These are phyloP conservation scores for Pseudocercospora musae DNA, from an alignment of 2,329 filamentous ascomycete species.

Conservation along the genomic window DNA sequence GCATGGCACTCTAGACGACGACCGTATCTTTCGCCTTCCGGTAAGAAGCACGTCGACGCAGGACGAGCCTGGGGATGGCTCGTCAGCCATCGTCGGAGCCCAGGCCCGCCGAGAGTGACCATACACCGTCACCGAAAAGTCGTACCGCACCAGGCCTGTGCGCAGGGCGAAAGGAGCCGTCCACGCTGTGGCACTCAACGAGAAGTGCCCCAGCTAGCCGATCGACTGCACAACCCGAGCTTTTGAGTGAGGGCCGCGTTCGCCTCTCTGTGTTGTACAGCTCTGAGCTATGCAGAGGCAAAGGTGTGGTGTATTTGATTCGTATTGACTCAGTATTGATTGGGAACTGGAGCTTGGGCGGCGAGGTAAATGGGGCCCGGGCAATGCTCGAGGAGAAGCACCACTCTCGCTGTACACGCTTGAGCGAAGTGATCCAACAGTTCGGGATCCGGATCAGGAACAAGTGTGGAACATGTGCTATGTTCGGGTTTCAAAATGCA, in stretches of 20 bases:
- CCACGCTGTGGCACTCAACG: slow-evolving; percentile 3
- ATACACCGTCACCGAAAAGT: neutral
- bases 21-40: slow-evolving; percentile 3
- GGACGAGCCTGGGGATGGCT: neutral
- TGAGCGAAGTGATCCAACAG: neutral
- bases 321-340: too few relatives aligned
- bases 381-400: neutral
- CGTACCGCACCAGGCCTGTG: neutral
- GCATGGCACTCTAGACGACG: slow-evolving; percentile 7
- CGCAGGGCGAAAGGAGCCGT: neutral
- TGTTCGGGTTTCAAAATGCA: slow-evolving; percentile 1
- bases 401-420: neutral
- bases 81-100: slow-evolving; percentile 5
- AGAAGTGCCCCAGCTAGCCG: too few relatives aligned
- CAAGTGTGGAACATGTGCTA: slow-evolving; percentile 1
- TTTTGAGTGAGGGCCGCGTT: too few relatives aligned
- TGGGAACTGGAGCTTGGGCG: too few relatives aligned
- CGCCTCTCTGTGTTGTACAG: too few relatives aligned
- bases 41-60: neutral
- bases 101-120: slow-evolving; percentile 6
- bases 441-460: neutral
- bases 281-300: too few relatives aligned
- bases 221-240: too few relatives aligned
- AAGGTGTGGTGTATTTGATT: too few relatives aligned
- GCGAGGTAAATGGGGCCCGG: too few relatives aligned